Evolutionary conservation across 192 early-diverging fungal species (phyloP), one percentile per base, ranked within the genome.

Genomic region (Backusella morwellensis): DNA sequence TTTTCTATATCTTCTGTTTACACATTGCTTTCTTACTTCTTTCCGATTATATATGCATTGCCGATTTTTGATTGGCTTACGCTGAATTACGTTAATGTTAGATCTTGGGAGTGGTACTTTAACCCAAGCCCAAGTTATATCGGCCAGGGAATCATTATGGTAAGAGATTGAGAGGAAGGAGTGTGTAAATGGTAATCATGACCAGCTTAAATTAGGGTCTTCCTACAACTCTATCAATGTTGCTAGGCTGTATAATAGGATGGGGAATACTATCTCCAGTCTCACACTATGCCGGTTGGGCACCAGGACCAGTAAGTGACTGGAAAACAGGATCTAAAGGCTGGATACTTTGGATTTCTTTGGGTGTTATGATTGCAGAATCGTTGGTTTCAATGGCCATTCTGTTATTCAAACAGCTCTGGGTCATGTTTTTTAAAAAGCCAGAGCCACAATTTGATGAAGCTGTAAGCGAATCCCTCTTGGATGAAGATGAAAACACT

Each of bases 131-230:
- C 91, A 23, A 92, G 91, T 73, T 94, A 94, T 78, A 84, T 91
- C 23, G 93, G 93, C 3, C 93, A 94, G 77, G 93, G 93, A 0
- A 88, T 93, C 52, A 94, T 94, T 78, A 94, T 94, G 93, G 79
- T 81, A 77, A 76, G 77, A 6, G 3, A 15, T 21, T 3, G 8
- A 35, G 19, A n/a, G 47, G 6, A 23, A 70, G 32, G 0, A 26
- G 35, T 68, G 19, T 23, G 15, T 5, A 42, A 14, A 40, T 38
- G 38, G 29, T 50, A 36, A 15, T 32, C 15, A 71, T 26, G 23
- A 26, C 12, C 12, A 42, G 9, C 42, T 12, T 59, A n/a, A 41
- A 59, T 19, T 80, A 76, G 74, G 93, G 93, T 0, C 84, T 94
- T 23, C 93, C 91, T 3, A 94, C 93, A 0, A 91, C 90, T 1